Evolutionary conservation across 805 yeast genomes (phyloP).

Genomic region (Candida verbasci): DNA sequence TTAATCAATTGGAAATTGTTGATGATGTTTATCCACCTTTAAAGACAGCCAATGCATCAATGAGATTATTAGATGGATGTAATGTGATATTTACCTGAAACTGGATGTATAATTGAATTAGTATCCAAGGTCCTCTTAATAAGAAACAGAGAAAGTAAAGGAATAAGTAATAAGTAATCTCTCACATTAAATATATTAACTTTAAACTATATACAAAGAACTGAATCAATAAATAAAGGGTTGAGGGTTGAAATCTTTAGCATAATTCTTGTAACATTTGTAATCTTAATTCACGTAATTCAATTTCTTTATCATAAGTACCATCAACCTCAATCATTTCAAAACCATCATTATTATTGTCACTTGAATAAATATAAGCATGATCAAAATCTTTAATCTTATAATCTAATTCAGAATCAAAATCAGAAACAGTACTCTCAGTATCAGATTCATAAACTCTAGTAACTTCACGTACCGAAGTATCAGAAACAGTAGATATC

Average conservation of each 20-base stretch:
- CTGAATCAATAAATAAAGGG: constrained; percentile 4
- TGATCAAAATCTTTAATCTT: constrained; percentile 3
- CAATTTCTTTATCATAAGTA: constrained; percentile 25
- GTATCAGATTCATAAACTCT: too few species aligned
- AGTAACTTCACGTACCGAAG: too few species aligned
- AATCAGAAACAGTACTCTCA: too few species aligned
- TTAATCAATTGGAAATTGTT: constrained; percentile 1
- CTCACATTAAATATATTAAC: too few species aligned
- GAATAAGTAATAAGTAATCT: too few species aligned
- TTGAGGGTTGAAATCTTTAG: background rate
- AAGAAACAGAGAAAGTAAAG: too few species aligned
- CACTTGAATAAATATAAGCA: constrained; percentile 2
- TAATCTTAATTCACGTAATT: constrained; percentile 34
- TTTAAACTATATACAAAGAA: constrained; percentile 3
- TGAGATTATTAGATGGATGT: background rate
- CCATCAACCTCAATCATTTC: too few species aligned
- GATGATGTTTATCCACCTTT: background rate
- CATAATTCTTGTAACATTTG: constrained; percentile 32
- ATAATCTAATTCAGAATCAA: constrained; percentile 14
- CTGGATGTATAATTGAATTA: too few species aligned
- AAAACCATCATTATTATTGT: too few species aligned
- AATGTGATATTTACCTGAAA: too few species aligned
- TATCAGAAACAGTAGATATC: too few species aligned
- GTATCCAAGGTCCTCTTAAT: too few species aligned
- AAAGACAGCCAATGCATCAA: background rate